A percentile compares a stretch with the other conserved stretches of the same genome.
These are phyloP conservation scores for Trametes punicea DNA, from an alignment of 768 basidiomycete species.

Conservation along the genomic window DNA sequence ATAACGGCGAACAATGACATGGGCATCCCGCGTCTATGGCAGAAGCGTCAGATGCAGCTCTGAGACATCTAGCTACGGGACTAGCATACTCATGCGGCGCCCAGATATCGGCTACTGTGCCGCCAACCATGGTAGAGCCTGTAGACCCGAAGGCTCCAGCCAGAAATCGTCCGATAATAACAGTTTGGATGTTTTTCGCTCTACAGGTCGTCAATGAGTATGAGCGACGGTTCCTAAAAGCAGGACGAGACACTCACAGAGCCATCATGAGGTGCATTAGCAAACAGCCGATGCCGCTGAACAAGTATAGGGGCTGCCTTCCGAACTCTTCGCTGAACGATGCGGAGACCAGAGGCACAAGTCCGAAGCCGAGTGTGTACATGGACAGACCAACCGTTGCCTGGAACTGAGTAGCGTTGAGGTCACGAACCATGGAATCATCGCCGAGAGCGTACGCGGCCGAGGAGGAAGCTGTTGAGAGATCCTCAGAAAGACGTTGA, in stretches of 20 bases:
- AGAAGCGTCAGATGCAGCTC: not conserved
- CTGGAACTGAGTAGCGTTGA: slow-evolving; percentile 32
- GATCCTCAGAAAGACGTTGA: not conserved
- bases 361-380: slow-evolving; percentile 58
- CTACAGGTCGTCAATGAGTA: slow-evolving; percentile 23
- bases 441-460: slow-evolving; percentile 56
- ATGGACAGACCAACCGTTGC: slow-evolving; percentile 39
- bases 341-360: slow-evolving; percentile 63
- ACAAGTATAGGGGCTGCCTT: slow-evolving; percentile 55
- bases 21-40: slow-evolving; percentile 65
- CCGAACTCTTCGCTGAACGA: slow-evolving; percentile 75
- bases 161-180: slow-evolving; percentile 64
- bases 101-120: slow-evolving; percentile 75
- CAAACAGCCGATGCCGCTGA: slow-evolving; percentile 46
- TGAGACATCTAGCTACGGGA: not conserved
- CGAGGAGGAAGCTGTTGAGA: slow-evolving; percentile 42
- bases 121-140: slow-evolving; percentile 69
- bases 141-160: slow-evolving; percentile 68
- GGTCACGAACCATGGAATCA: slow-evolving; percentile 48
- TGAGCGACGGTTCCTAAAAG: not conserved
- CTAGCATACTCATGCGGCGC: slow-evolving; percentile 48
- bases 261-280: slow-evolving; percentile 47
- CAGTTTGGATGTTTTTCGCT: slow-evolving; percentile 50
- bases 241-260: slow-evolving; percentile 31
- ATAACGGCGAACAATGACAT: slow-evolving; percentile 70